Evolutionary conservation across 2,329 filamentous ascomycete species (phyloP).

Genomic region (Aspergillus pseudoterreus): DNA sequence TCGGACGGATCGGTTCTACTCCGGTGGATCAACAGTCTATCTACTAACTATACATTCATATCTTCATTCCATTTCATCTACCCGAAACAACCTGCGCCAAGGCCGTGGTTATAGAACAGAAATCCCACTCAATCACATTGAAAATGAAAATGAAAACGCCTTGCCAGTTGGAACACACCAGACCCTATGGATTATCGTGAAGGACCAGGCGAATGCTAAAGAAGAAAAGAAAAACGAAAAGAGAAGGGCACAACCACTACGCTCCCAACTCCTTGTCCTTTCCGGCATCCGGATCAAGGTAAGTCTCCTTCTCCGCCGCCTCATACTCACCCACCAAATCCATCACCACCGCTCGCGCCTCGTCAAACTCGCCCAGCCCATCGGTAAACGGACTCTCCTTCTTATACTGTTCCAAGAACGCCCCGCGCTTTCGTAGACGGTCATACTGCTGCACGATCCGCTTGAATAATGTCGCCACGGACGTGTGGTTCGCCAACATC

Average conservation of each 20-base stretch:
- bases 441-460: constrained; percentile 91
- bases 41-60: background rate
- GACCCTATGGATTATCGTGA: constrained; percentile 12
- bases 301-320: constrained; percentile 85
- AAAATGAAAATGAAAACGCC: constrained; percentile 6
- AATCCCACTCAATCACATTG: constrained; percentile 1
- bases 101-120: constrained; percentile 6
- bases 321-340: constrained; percentile 94
- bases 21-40: background rate
- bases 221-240: constrained; percentile 9
- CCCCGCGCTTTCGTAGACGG: constrained; percentile 90
- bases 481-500: constrained; percentile 98
- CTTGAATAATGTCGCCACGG: constrained; percentile 94
- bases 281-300: constrained; percentile 70
- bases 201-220: constrained; percentile 5
- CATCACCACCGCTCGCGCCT: constrained; percentile 84
- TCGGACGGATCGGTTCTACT: too few relatives aligned
- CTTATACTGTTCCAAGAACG: constrained; percentile 94
- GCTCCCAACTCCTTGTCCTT: constrained; percentile 35
- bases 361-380: constrained; percentile 90
- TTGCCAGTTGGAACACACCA: constrained; percentile 15
- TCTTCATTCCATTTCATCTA: constrained; percentile 1
- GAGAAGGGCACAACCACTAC: constrained; percentile 9
- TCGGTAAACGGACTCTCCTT: constrained; percentile 91
- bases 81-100: background rate